A percentile compares a stretch with the other conserved stretches of the same genome.
These are phyloP conservation scores for Eutrema yunnanense DNA, from an alignment of 345 rosid species.

Conservation along the genomic window DNA sequence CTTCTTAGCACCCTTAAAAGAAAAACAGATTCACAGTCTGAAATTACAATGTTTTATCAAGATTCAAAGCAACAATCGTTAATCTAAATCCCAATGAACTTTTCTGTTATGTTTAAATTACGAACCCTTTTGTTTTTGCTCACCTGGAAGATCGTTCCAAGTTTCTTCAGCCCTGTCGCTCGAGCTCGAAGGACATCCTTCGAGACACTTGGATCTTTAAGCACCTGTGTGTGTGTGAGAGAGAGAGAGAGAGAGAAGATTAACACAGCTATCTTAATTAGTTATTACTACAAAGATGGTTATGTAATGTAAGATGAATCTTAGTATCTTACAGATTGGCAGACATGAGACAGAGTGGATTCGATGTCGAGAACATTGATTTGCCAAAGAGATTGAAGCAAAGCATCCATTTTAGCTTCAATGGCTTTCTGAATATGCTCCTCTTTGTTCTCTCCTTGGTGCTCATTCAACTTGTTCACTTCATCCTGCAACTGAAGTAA, in stretches of 20 bases:
- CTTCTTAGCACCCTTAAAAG: slow-evolving; percentile 72
- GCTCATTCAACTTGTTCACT: slow-evolving; percentile 48
- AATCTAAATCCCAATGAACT: not conserved
- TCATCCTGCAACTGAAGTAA: slow-evolving; percentile 80
- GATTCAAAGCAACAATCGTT: not conserved
- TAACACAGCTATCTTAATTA: not conserved
- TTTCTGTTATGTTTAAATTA: slow-evolving; percentile 2
- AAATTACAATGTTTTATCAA: not conserved
- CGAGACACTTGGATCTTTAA: slow-evolving; percentile 71
- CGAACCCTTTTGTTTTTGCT: slow-evolving; percentile 30
- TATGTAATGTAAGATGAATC: not conserved
- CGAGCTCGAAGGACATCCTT: slow-evolving; percentile 54
- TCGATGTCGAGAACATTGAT: slow-evolving; percentile 94
- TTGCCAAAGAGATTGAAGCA: slow-evolving; percentile 94
- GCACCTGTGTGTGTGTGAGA: slow-evolving; percentile 40
- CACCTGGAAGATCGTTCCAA: slow-evolving; percentile 86
- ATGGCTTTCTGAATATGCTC: slow-evolving; percentile 59
- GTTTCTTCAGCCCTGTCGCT: slow-evolving; percentile 67
- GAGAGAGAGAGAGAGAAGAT: not conserved
- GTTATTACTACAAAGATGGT: not conserved
- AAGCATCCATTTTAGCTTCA: slow-evolving; percentile 68
- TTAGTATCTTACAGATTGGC: slow-evolving; percentile 59
- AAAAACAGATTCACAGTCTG: not conserved
- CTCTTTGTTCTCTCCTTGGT: slow-evolving; percentile 57
- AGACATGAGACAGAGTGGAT: slow-evolving; percentile 74